Conservation (phyloP, 495 filamentous ascomycete species). For the Xylaria flabelliformis region DNA sequence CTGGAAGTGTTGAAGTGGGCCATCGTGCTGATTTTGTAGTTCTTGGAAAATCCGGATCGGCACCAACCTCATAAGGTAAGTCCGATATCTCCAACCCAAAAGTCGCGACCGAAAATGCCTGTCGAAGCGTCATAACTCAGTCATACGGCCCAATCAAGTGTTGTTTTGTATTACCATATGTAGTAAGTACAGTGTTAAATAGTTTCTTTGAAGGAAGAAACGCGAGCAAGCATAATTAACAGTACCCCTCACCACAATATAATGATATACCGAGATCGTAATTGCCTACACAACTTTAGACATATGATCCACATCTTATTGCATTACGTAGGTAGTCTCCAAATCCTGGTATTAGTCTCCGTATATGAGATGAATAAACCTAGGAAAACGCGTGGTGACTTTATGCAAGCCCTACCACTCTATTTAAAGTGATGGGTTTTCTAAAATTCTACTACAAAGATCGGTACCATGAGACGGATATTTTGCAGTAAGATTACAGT, state of each 20-base stretch:
- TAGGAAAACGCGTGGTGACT: neutral
- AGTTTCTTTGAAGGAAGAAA: neutral
- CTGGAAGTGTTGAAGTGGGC: neutral
- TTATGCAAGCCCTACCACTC: neutral
- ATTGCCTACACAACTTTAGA: neutral
- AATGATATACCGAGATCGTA: neutral
- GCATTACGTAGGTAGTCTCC: too few species aligned
- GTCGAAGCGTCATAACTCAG: neutral
- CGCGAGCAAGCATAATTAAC: neutral
- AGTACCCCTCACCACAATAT: neutral
- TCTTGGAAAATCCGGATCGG: neutral
- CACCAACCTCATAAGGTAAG: conserved; percentile 5
- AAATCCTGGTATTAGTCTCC: neutral
- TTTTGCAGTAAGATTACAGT: neutral
- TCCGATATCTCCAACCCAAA: conserved; percentile 21
- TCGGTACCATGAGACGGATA: neutral
- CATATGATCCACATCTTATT: neutral
- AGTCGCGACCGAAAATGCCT: too few species aligned
- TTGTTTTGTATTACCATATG: neutral
- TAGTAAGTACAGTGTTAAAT: neutral
- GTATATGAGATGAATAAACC: neutral
- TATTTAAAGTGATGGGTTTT: neutral
- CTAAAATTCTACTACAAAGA: neutral
- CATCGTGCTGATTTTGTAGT: neutral
- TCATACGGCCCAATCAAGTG: neutral